A percentile compares a stretch with the other conserved stretches of the same genome.
Conservation (phyloP, 164 flowering plant genomes). For the Aristolochia fimbriata region DNA sequence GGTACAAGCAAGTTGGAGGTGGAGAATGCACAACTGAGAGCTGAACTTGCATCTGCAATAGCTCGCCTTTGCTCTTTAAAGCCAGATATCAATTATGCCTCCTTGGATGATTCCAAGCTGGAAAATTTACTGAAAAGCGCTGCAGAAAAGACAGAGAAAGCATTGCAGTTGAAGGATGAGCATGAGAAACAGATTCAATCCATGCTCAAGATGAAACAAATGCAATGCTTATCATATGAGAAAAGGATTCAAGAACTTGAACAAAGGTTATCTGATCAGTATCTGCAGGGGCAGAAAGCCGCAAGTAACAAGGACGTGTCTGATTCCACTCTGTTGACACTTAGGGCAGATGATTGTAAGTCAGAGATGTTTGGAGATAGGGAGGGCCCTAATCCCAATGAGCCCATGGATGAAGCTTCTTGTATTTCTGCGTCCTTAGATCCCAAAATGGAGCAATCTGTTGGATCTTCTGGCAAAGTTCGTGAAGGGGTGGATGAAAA, state of each 20-base stretch:
- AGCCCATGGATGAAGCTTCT: conserved; percentile 86
- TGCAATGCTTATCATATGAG: conserved; percentile 79
- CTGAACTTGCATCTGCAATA: conserved; percentile 92
- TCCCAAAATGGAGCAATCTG: conserved; percentile 20
- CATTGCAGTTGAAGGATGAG: conserved; percentile 83
- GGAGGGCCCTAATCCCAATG: conserved; percentile 38
- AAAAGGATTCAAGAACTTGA: conserved; percentile 90
- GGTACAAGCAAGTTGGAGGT: conserved; percentile 98
- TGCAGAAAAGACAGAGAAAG: conserved; percentile 86
- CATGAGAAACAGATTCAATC: conserved; percentile 73
- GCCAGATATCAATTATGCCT: conserved; percentile 48
- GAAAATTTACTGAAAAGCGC: conserved; percentile 52
- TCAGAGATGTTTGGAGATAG: conserved; percentile 49
- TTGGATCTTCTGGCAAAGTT: conserved; percentile 16
- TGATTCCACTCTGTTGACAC: conserved; percentile 23
- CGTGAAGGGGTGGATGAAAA: conserved; percentile 77
- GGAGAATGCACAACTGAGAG: conserved; percentile 89
- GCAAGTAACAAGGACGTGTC: conserved; percentile 29
- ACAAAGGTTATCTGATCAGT: conserved; percentile 72
- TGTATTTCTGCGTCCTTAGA: conserved; percentile 46
- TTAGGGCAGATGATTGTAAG: conserved; percentile 48
- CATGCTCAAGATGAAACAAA: conserved; percentile 59
- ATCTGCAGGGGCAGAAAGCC: conserved; percentile 40
- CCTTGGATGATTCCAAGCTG: conserved; percentile 59
- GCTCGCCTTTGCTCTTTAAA: conserved; percentile 57